Evolutionary conservation across 352 stramenopile genomes (phyloP), one percentile per base, ranked within the genome.

Genomic region (Globisporangium cystogenes): DNA sequence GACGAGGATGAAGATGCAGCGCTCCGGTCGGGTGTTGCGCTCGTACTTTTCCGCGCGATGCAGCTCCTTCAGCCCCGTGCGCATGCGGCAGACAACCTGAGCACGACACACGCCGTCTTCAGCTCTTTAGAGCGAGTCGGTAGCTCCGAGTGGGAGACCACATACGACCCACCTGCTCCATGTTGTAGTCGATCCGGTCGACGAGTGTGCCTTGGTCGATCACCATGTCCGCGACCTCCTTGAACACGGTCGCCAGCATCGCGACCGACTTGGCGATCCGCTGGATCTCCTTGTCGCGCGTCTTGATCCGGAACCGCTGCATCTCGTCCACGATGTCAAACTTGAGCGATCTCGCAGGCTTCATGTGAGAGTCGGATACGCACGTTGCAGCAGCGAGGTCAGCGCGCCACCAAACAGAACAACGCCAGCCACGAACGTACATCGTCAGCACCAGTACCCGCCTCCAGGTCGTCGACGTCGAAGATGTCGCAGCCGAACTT

Each of bases 171-270:
- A 90, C 81, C 74, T 90, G 76, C 31, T 89, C 76, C 77, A 93
- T 91, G 67, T 93, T 93, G 70, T 89, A 93, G 65, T 93, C 82
- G 53, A 93, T 93, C 7, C 82, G 73, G 54, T 93, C 82, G n/a
- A 93, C 65, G 26, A 93, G 63, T 21, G 80, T 88, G 24, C 82
- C 82, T 55, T 93, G 82, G 44, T 90, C 78, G 41, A 93, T 91
- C 29, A 91, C 82, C 72, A 93, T 87, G 40, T 82, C 76, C 0
- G 82, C 76, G 15, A 93, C 72, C 54, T 90, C 80, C 44, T 89
- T 87, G 57, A 93, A 93, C 35, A 93, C 74, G 5, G 69, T 80
- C 16, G 82, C 76, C 5, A 93, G 70, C 20, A 70, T 65, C 1
- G 69, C 62, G 4, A 93, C 76, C 0, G 82, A 90, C 61, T 73